Conservation (phyloP, 257 asterid genomes). For the Scutellaria baicalensis region DNA sequence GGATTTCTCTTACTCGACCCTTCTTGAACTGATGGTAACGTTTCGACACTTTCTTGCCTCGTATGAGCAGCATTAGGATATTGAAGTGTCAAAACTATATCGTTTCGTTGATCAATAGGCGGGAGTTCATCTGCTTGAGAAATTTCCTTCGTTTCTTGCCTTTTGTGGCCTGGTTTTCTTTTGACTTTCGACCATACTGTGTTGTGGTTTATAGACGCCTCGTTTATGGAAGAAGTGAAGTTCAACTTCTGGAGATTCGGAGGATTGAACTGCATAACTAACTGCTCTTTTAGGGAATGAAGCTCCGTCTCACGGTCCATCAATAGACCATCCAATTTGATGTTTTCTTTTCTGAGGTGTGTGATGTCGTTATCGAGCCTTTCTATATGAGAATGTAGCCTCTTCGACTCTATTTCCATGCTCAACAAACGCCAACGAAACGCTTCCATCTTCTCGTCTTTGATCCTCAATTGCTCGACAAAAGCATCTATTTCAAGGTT, state of each 20-base stretch:
- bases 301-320: constrained; percentile 57
- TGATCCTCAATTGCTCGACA: constrained; percentile 70
- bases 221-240: constrained; percentile 30
- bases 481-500: constrained; percentile 71
- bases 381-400: constrained; percentile 50
- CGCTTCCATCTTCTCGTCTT: constrained; percentile 75
- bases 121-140: constrained; percentile 22
- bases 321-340: constrained; percentile 48
- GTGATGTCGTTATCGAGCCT: constrained; percentile 45
- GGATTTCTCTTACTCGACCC: constrained; percentile 28
- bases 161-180: constrained; percentile 45
- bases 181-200: constrained; percentile 73
- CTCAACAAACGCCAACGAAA: constrained; percentile 68
- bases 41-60: constrained; percentile 32
- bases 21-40: constrained; percentile 32
- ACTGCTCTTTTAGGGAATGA: constrained; percentile 51
- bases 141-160: constrained; percentile 36
- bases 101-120: constrained; percentile 35
- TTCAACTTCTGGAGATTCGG: constrained; percentile 48
- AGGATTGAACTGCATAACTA: constrained; percentile 39
- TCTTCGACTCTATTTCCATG: constrained; percentile 76
- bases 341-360: constrained; percentile 53
- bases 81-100: constrained; percentile 56
- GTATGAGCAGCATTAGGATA: constrained; percentile 26
- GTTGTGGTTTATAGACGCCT: constrained; percentile 28